Conservation (phyloP, 495 filamentous ascomycete genomes). For the Penicilliopsis zonata region DNA sequence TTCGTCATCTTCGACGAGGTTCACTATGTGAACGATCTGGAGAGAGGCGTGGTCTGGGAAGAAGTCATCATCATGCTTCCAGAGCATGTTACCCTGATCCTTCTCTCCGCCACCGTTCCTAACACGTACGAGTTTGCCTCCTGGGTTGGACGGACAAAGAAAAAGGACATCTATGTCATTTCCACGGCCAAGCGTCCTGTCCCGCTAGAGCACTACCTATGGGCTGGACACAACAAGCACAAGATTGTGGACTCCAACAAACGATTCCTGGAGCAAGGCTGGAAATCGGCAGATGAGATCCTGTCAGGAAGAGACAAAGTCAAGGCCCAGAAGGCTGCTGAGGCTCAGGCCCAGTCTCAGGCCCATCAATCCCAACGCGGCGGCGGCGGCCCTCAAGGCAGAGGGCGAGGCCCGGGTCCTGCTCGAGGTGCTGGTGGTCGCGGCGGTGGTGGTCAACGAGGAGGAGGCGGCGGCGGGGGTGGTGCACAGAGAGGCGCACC, state of each 20-base stretch:
- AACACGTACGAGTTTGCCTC: slow-evolving; percentile 97
- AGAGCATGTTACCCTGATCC: slow-evolving; percentile 87
- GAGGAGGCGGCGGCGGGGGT: slow-evolving; percentile 18
- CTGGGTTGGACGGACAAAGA: slow-evolving; percentile 96
- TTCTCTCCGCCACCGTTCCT: slow-evolving; percentile 91
- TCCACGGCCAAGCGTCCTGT: slow-evolving; percentile 93
- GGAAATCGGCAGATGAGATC: slow-evolving; percentile 85
- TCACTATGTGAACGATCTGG: slow-evolving; percentile 96
- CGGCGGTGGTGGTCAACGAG: slow-evolving; percentile 31
- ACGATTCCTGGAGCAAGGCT: slow-evolving; percentile 76
- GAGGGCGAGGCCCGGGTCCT: slow-evolving; percentile 32
- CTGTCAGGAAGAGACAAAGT: slow-evolving; percentile 73
- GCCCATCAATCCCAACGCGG: slow-evolving; percentile 42
- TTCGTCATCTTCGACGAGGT: slow-evolving; percentile 99
- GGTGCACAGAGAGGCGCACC: slow-evolving; percentile 35
- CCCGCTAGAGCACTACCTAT: slow-evolving; percentile 89
- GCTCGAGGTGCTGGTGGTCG: slow-evolving; percentile 14
- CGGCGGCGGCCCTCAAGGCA: slow-evolving; percentile 37
- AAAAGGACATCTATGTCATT: slow-evolving; percentile 98
- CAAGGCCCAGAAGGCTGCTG: slow-evolving; percentile 42
- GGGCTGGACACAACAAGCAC: slow-evolving; percentile 81
- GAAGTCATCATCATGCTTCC: slow-evolving; percentile 99
- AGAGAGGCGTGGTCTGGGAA: slow-evolving; percentile 97
- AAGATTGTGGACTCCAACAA: slow-evolving; percentile 93
- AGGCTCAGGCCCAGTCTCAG: slow-evolving; percentile 32